Conservation (phyloP, 306 rosid genomes). For the Castanea sativa region DNA sequence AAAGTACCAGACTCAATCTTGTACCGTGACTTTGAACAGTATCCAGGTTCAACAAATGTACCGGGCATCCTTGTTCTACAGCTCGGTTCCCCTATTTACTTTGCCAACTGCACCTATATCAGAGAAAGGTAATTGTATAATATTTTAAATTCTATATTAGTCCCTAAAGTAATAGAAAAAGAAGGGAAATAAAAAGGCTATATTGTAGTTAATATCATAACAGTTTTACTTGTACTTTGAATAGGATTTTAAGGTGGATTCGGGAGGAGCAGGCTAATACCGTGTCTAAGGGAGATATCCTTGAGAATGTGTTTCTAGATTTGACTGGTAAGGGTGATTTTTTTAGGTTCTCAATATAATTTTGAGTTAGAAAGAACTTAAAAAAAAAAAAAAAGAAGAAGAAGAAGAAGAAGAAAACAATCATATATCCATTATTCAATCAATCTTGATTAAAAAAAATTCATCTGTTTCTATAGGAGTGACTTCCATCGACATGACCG, state of each 20-base stretch:
- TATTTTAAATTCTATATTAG: neutral
- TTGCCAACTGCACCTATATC: constrained; percentile 60
- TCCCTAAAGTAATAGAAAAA: neutral
- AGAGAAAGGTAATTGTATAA: constrained; percentile 58
- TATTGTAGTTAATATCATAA: neutral
- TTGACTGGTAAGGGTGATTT: constrained; percentile 50
- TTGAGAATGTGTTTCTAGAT: constrained; percentile 65
- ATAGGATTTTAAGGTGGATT: constrained; percentile 72
- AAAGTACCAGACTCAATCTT: constrained; percentile 43
- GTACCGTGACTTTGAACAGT: constrained; percentile 72
- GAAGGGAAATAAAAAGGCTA: neutral
- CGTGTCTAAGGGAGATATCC: constrained; percentile 3
- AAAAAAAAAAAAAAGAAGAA: neutral
- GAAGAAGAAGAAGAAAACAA: neutral
- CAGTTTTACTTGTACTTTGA: neutral
- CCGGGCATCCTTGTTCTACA: constrained; percentile 60
- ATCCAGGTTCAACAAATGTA: constrained; percentile 29
- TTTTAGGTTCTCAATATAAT: neutral
- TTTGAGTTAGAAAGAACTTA: neutral
- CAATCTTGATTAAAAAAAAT: neutral
- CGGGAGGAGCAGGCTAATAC: constrained; percentile 41
- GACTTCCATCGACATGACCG: constrained; percentile 70
- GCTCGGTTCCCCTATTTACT: constrained; percentile 87
- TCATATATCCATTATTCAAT: neutral
- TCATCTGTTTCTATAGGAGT: constrained; percentile 48